A percentile compares a stretch with the other conserved stretches of the same genome.
Evolutionary conservation across 2,329 filamentous ascomycete genomes (phyloP).

Genomic region (Aspergillus terreus): DNA sequence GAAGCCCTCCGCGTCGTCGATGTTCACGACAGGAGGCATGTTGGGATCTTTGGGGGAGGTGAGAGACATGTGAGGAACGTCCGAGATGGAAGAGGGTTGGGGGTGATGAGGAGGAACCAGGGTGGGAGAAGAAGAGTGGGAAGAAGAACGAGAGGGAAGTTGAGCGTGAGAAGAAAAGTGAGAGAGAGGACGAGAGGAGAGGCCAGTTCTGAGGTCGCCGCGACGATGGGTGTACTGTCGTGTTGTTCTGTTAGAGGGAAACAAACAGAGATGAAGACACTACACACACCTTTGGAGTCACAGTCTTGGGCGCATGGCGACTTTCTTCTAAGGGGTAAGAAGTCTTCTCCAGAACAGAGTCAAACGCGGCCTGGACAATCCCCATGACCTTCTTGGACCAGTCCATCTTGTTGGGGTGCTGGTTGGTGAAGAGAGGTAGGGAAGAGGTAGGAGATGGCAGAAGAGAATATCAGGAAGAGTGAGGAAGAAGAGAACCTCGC

Average conservation of each 20-base stretch:
- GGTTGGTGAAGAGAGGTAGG: not conserved
- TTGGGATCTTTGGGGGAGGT: not conserved
- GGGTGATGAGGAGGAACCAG: not conserved
- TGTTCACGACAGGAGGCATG: conserved; percentile 12
- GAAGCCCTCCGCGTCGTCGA: conserved; percentile 26
- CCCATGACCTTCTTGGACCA: conserved; percentile 4
- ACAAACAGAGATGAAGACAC: not conserved
- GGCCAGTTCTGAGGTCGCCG: not conserved
- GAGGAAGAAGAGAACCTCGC: too few relatives aligned
- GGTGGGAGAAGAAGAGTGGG: not conserved
- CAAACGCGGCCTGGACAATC: conserved; percentile 13
- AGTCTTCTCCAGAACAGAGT: conserved; percentile 7
- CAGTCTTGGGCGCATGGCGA: conserved; percentile 33
- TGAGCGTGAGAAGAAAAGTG: not conserved
- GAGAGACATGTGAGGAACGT: not conserved
- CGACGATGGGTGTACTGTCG: not conserved
- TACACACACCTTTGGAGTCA: conserved; percentile 45
- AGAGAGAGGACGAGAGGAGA: not conserved
- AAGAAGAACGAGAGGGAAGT: not conserved
- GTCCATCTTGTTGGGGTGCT: not conserved
- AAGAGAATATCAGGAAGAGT: not conserved
- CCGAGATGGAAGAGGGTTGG: not conserved
- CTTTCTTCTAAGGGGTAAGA: conserved; percentile 14
- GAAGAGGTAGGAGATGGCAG: not conserved
- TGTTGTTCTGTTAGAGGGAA: not conserved